Base-by-base conservation (phyloP, 2,329 filamentous ascomycete species). In the Blastomyces silverae region DNA sequence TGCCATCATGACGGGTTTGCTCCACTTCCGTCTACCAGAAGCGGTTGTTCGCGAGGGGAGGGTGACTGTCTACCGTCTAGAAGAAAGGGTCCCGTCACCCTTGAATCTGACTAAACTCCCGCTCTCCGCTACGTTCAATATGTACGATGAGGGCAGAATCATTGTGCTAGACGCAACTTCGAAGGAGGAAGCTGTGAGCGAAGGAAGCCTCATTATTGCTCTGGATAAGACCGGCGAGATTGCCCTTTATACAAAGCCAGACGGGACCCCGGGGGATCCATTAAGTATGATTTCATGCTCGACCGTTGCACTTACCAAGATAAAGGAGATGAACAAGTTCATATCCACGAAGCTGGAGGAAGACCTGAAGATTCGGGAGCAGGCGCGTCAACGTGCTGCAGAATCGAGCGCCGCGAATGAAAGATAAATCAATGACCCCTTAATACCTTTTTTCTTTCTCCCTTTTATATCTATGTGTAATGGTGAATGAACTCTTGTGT, bases 71-170 rank as follows among this genome's bases (percentile, higher is more conserved):
- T 96, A 93, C 78, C 90, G 88, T 1, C 78, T 89, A 2, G 87
- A 89, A 15, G 93, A 99, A 80, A 84, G 94, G 68, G 92, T 96
- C 68, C 93, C 93, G 0, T 91, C 97, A 57, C 88, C 91, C 58
- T 82, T 99, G 67, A 92, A 90, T 71, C 91, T 96, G 81, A 85
- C 97, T 69, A 94, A 97, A 78, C 89, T 91, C 70, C 94, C 94
- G 0, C 88, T 97, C 64, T 96, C 92, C 73, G 83, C 97, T 57
- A 96, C 92, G 0, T 96, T 96, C 77, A 90, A 87, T 71, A 93
- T 92, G 73, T 97, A 89, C 69, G 78, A 82, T 48, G 78, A 77
- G 42, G 79, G 79, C 22, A 77, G 75, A 34, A 72, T 75, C 44
- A 71, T 80, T 42, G 73, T 82, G 15, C 66, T 81, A 15, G 80